Evolutionary conservation across 2,329 filamentous ascomycete species (phyloP).

Genomic region (Cadophora luteo-olivacea): DNA sequence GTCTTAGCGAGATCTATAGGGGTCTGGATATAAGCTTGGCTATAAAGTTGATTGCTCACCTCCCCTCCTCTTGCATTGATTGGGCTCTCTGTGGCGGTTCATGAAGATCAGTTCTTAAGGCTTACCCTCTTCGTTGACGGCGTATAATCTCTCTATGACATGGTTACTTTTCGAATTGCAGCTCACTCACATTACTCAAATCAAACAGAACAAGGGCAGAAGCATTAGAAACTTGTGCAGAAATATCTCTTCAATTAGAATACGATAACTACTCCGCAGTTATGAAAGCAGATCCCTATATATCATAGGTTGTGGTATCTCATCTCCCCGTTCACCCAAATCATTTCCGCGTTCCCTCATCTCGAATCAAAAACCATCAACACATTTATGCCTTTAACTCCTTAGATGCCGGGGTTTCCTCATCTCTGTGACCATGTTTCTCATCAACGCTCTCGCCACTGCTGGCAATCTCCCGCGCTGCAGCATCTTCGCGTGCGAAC

Average conservation of each 20-base stretch:
- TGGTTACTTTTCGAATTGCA: too few relatives aligned
- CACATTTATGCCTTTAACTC: background rate
- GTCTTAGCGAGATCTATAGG: too few relatives aligned
- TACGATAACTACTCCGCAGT: background rate
- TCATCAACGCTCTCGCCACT: slow-evolving; percentile 15
- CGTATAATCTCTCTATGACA: too few relatives aligned
- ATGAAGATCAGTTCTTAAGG: too few relatives aligned
- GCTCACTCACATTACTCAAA: too few relatives aligned
- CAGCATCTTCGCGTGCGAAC: slow-evolving; percentile 14
- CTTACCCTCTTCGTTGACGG: too few relatives aligned
- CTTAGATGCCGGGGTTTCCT: background rate
- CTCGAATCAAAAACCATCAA: background rate
- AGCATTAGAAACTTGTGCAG: background rate
- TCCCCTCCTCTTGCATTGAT: too few relatives aligned
- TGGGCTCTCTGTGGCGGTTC: too few relatives aligned
- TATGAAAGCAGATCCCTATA: background rate
- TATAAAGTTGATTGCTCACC: too few relatives aligned
- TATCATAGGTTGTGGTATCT: background rate
- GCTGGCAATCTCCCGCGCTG: slow-evolving; percentile 9
- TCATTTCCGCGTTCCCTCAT: background rate
- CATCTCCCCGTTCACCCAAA: background rate
- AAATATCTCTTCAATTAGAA: background rate
- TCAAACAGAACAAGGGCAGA: too few relatives aligned
- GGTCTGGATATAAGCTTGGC: too few relatives aligned
- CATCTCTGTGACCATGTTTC: slow-evolving; percentile 18